phyloP scores from a whole-genome alignment of 768 basidiomycete genomes.

The Collybia nuda region DNA sequence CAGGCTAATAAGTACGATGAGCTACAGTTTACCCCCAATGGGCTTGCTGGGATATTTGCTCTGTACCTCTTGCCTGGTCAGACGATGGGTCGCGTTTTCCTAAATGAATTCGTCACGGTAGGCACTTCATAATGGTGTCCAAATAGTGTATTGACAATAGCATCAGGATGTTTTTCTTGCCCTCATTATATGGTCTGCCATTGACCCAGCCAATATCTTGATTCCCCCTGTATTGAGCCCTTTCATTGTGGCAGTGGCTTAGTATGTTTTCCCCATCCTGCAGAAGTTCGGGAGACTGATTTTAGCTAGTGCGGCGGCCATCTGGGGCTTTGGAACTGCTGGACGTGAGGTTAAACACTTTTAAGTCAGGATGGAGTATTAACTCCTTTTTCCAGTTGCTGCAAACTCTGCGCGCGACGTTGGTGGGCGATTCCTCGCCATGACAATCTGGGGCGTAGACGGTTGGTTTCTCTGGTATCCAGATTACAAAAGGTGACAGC shows the following conservation, averaged over 20 bases:
- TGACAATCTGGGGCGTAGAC: conserved; percentile 58
- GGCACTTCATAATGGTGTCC: conserved; percentile 12
- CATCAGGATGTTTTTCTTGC: conserved; percentile 46
- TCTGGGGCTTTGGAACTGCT: conserved; percentile 60
- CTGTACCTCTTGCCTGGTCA: conserved; percentile 46
- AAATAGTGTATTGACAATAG: too few species aligned
- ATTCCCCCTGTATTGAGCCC: conserved; percentile 54
- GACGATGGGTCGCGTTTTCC: conserved; percentile 43
- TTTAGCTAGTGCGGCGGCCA: conserved; percentile 43
- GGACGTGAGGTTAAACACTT: conserved; percentile 36
- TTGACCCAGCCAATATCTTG: conserved; percentile 60
- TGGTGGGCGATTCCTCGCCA: conserved; percentile 58
- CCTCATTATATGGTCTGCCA: conserved; percentile 48
- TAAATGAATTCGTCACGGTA: conserved; percentile 60
- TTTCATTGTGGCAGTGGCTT: conserved; percentile 54
- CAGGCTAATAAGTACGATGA: conserved; percentile 23
- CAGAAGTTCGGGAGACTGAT: background rate
- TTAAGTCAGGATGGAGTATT: background rate
- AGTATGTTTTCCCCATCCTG: conserved; percentile 37
- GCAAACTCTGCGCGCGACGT: conserved; percentile 71
- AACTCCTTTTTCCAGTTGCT: conserved; percentile 36
- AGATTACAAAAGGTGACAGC: background rate
- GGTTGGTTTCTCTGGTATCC: conserved; percentile 23
- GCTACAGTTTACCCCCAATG: conserved; percentile 35
- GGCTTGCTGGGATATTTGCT: conserved; percentile 53